Conservation (phyloP, 1,139 yeast genomes). For the Pichia cactophila region DNA sequence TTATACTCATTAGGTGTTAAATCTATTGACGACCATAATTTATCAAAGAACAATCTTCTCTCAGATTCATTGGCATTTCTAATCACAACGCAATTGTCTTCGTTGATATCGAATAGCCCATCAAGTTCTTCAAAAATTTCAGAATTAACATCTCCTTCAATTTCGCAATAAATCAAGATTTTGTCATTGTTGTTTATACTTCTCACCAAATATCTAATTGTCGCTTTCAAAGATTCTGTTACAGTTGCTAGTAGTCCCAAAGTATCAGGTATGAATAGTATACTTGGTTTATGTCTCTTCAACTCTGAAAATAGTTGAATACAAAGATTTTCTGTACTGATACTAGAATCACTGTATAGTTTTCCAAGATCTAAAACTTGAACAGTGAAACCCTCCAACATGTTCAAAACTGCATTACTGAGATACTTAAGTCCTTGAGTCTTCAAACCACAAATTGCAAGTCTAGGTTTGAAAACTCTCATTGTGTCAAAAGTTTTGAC, state of each 20-base stretch:
- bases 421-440: constrained; percentile 89
- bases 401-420: constrained; percentile 73
- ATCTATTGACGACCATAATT: constrained; percentile 46
- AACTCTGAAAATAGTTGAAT: constrained; percentile 87
- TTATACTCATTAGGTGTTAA: constrained; percentile 64
- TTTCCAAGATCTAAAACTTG: constrained; percentile 80
- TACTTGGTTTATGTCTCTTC: constrained; percentile 82
- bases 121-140: constrained; percentile 20
- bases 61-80: constrained; percentile 37
- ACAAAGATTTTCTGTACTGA: constrained; percentile 78
- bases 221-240: constrained; percentile 62
- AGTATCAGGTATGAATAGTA: constrained; percentile 75
- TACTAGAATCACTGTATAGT: constrained; percentile 69
- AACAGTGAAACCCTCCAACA: constrained; percentile 83
- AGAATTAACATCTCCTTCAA: constrained; percentile 36
- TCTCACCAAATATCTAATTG: constrained; percentile 62
- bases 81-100: constrained; percentile 36
- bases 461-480: constrained; percentile 74
- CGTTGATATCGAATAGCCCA: constrained; percentile 22
- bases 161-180: constrained; percentile 68
- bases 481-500: constrained; percentile 52
- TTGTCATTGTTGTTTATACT: constrained; percentile 66
- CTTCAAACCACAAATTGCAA: constrained; percentile 62
- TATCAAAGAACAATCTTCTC: constrained; percentile 48
- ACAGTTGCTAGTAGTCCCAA: constrained; percentile 71